Conservation (phyloP, 176 grass and related monocot species). For the Elymus sibiricus region DNA sequence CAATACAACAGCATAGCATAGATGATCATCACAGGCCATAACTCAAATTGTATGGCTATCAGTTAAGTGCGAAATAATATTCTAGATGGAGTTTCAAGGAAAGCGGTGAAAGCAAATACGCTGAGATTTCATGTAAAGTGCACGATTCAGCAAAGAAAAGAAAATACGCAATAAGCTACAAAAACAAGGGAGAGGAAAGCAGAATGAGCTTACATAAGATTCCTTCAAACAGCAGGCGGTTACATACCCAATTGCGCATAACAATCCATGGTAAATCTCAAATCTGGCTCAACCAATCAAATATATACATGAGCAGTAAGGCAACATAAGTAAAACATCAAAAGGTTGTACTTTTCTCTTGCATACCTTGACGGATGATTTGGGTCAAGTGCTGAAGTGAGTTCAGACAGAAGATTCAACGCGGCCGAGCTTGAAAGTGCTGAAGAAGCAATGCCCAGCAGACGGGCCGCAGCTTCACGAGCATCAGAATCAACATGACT, state of each 20-base stretch:
- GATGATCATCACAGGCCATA: neutral
- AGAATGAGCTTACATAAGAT: conserved; percentile 52
- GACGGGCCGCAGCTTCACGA: conserved; percentile 67
- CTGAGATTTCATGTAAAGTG: conserved; percentile 13
- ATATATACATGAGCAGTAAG: conserved; percentile 22
- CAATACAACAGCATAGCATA: conserved; percentile 2
- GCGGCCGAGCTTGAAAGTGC: conserved; percentile 63
- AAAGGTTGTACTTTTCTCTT: neutral
- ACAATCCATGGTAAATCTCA: conserved; percentile 78
- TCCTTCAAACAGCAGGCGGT: conserved; percentile 78
- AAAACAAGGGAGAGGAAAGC: conserved; percentile 17
- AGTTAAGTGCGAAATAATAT: conserved; percentile 11
- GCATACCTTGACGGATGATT: conserved; percentile 64
- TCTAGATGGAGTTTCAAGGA: neutral
- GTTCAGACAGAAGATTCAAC: conserved; percentile 60
- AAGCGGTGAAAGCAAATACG: conserved; percentile 7
- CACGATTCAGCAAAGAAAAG: conserved; percentile 18
- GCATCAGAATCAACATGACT: conserved; percentile 89
- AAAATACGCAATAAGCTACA: conserved; percentile 18
- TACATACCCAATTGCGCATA: conserved; percentile 79
- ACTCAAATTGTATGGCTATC: conserved; percentile 9
- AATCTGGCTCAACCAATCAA: conserved; percentile 61
- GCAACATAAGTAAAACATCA: neutral
- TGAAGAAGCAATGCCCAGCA: conserved; percentile 77
- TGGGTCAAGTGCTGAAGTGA: conserved; percentile 51